Conservation (phyloP, 202 grass and related monocot species). For the Carex sylvatica region DNA sequence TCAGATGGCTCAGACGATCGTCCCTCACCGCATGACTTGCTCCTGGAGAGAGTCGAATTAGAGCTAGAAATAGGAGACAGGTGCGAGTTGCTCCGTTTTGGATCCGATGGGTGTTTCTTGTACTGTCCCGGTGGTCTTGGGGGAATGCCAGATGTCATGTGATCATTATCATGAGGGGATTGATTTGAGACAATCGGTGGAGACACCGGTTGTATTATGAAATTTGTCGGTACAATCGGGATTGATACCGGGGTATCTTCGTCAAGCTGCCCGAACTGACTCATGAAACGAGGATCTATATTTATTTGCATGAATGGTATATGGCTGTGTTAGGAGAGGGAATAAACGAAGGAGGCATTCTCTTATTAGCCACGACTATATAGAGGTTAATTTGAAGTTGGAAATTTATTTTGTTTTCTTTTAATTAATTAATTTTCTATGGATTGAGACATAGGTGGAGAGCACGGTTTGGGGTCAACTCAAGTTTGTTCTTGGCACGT, state of each 20-base stretch:
- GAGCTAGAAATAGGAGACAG: not conserved
- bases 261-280: slow-evolving; percentile 47
- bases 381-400: not conserved
- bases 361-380: not conserved
- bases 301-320: slow-evolving; percentile 31
- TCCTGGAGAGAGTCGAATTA: slow-evolving; percentile 20
- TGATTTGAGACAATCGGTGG: not conserved
- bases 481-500: slow-evolving; percentile 15
- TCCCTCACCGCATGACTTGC: slow-evolving; percentile 44
- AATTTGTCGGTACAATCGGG: slow-evolving; percentile 44
- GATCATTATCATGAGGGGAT: slow-evolving; percentile 13
- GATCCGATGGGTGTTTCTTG: slow-evolving; percentile 25
- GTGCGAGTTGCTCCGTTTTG: not conserved
- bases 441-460: slow-evolving; percentile 7
- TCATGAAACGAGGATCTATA: slow-evolving; percentile 42
- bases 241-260: slow-evolving; percentile 56
- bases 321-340: not conserved
- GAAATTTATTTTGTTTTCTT: not conserved
- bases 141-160: not conserved
- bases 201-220: slow-evolving; percentile 29
- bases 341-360: not conserved
- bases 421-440: slow-evolving; percentile 3
- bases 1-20: slow-evolving; percentile 25
- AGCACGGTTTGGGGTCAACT: slow-evolving; percentile 5
- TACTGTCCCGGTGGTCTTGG: not conserved